These are phyloP conservation scores for Cercophora samala DNA, from an alignment of 495 filamentous ascomycete genomes.

Conservation along the genomic window DNA sequence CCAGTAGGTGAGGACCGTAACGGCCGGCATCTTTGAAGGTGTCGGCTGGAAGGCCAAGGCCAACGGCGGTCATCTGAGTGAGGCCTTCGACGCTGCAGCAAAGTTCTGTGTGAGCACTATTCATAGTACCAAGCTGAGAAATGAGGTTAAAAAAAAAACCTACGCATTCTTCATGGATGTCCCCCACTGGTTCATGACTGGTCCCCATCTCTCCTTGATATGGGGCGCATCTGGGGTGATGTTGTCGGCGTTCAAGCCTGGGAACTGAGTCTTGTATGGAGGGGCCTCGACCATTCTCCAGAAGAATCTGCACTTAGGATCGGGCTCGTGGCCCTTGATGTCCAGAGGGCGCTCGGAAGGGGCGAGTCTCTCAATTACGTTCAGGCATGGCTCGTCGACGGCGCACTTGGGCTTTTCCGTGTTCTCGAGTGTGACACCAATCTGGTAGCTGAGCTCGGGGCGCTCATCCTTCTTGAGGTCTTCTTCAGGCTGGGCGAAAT, in stretches of 20 bases:
- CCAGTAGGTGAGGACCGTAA: constrained; percentile 52
- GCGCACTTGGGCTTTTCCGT: constrained; percentile 55
- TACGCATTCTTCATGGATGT: constrained; percentile 51
- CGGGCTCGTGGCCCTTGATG: constrained; percentile 43
- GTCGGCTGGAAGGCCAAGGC: constrained; percentile 43
- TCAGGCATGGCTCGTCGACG: constrained; percentile 50
- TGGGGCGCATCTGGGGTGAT: constrained; percentile 40
- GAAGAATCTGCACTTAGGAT: constrained; percentile 53
- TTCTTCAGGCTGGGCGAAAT: constrained; percentile 49
- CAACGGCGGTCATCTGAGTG: constrained; percentile 49
- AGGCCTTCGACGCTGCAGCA: constrained; percentile 42
- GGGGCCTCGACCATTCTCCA: constrained; percentile 47
- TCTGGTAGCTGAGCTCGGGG: constrained; percentile 49
- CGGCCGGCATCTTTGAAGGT: constrained; percentile 47
- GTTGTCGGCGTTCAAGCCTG: constrained; percentile 45
- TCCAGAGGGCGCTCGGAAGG: constrained; percentile 48
- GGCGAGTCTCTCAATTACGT: constrained; percentile 45
- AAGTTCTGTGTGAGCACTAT: background rate
- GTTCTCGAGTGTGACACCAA: constrained; percentile 53
- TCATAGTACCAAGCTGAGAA: background rate
- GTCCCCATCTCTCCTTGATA: constrained; percentile 43
- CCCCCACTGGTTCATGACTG: constrained; percentile 49
- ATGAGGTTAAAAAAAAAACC: constrained; percentile 22
- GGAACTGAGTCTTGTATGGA: constrained; percentile 47
- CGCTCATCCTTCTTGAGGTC: constrained; percentile 44